Evolutionary conservation across 1,284 basidiomycete genomes (phyloP), one percentile per base, ranked within the genome.

Genomic region (Rugosomyces carneus): DNA sequence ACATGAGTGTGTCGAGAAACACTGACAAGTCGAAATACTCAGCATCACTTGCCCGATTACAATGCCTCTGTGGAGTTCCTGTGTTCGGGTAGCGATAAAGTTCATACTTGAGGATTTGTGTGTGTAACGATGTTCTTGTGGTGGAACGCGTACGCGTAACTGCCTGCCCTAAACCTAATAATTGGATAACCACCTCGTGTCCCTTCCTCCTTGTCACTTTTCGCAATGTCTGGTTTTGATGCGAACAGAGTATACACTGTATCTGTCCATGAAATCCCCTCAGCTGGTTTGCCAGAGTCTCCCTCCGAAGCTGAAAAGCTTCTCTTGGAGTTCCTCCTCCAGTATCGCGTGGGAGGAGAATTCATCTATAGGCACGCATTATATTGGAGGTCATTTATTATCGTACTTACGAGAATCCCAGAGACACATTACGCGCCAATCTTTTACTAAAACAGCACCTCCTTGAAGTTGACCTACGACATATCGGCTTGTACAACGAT

Each of bases 401-500:
- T n/a, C 50, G 23, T 21, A 37, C 42, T 43, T 56, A 46, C 38
- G 43, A 39, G 35, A 15, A 39, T 10, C 7, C 31, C 54, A 93
- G 93, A 58, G 95, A 99, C 61, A 88, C 89, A 52, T 73, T 99
- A 36, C 80, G 94, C 16, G 89, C 84, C 38, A 96, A 94, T 59
- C 67, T 98, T 31, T 76, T 99, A 11, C 69, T 96, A 49, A 94
- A 93, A 63, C 90, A 94, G 55, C 84, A 94, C 59, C 79, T 93
- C 15, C 78, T 99, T 18, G 94, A 99, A 60, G 85, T 99, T 16
- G 91, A 96, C 64, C 76, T 99, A 53, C 80, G 86, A 40, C 93
- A 99, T 67, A 68, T 99, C 37, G 81, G 85, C 53, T 74, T 95
- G 18, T 99, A 87, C 75, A 93, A 94, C 60, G 92, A 96, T 57